Evolutionary conservation across 352 stramenopile genomes (phyloP), one percentile per base, ranked within the genome.

Genomic region (Phytophthora foliorum): DNA sequence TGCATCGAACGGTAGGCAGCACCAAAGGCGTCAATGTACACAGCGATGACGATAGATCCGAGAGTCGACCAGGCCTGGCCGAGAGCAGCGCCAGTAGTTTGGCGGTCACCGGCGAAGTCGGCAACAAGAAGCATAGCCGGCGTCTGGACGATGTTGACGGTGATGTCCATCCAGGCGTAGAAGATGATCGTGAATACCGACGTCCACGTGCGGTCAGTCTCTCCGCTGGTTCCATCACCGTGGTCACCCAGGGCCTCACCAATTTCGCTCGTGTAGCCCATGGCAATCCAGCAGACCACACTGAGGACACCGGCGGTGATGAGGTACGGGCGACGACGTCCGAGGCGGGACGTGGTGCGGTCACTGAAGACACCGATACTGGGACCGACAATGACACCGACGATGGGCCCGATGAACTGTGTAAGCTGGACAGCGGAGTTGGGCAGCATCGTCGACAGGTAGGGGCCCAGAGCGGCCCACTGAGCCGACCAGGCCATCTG

Each of bases 81-180:
- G 2, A 89, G 64, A 57, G 72, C 72, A 22, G 75, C 75, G 39
- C 75, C 80, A 0, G 66, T 77, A 6, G 80, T 86, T 55, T 89
- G 80, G 50, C 80, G 77, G 50, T 85, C 74, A 38, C 78, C 78
- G 9, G 80, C 80, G 55, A 87, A 81, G 49, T 89, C 75, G 11
- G 67, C 59, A 19, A 69, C 53, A 2, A 74, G 52, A 21, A 74
- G 59, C 59, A 74, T 69, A 13, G 59, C 66, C 22, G 59, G 66
- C 8, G 66, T 74, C 51, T 74, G 59, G 6, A 74, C 66, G 5
- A 74, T n/a, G 46, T 74, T 74, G 22, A 74, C 59, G n/a, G 66
- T 74, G 46, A 74, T 74, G 39, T 74, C 66, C 66, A 74, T 74
- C 66, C 66, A 74, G 14, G 66, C 59, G 59, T 74, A 74, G 53